These are phyloP conservation scores for Sugiyamaella qingdaonensis DNA, from an alignment of 805 yeast genomes.

Conservation along the genomic window DNA sequence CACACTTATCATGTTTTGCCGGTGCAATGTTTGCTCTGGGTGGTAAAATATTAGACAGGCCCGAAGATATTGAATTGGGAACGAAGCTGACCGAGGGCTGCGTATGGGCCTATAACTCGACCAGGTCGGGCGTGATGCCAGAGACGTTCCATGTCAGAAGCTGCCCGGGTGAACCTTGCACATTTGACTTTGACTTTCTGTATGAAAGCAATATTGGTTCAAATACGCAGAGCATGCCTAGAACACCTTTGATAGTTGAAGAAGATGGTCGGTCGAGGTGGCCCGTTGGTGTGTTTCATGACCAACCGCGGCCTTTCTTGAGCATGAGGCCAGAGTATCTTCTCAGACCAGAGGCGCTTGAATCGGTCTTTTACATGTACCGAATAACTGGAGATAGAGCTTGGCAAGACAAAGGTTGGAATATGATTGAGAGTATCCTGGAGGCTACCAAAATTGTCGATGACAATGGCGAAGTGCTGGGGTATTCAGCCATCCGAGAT, in stretches of 20 bases:
- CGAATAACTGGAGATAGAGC: slow-evolving; percentile 55
- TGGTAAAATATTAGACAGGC: slow-evolving; percentile 37
- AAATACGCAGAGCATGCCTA: slow-evolving; percentile 6
- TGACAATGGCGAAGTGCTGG: slow-evolving; percentile 33
- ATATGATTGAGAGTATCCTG: slow-evolving; percentile 39
- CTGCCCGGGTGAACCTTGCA: slow-evolving; percentile 15
- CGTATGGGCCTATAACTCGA: slow-evolving; percentile 38
- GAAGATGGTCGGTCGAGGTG: slow-evolving; percentile 23
- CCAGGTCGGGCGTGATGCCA: slow-evolving; percentile 42
- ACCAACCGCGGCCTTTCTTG: slow-evolving; percentile 21
- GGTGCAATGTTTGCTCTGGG: slow-evolving; percentile 54
- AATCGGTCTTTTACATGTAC: slow-evolving; percentile 55
- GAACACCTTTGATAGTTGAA: neutral
- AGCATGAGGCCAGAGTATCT: slow-evolving; percentile 36
- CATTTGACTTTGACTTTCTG: slow-evolving; percentile 11
- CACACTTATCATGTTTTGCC: slow-evolving; percentile 48
- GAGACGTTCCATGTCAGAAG: slow-evolving; percentile 37
- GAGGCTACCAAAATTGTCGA: slow-evolving; percentile 23
- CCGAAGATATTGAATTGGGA: slow-evolving; percentile 40
- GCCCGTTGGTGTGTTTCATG: slow-evolving; percentile 23
- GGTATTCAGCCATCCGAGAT: slow-evolving; percentile 39
- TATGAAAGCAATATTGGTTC: neutral
- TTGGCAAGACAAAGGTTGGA: slow-evolving; percentile 56
- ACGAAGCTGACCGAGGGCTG: slow-evolving; percentile 47
- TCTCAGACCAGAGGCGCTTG: slow-evolving; percentile 60